These are phyloP conservation scores for Coelastrella sp. DNA, from an alignment of 139 green algal genomes.

Conservation along the genomic window DNA sequence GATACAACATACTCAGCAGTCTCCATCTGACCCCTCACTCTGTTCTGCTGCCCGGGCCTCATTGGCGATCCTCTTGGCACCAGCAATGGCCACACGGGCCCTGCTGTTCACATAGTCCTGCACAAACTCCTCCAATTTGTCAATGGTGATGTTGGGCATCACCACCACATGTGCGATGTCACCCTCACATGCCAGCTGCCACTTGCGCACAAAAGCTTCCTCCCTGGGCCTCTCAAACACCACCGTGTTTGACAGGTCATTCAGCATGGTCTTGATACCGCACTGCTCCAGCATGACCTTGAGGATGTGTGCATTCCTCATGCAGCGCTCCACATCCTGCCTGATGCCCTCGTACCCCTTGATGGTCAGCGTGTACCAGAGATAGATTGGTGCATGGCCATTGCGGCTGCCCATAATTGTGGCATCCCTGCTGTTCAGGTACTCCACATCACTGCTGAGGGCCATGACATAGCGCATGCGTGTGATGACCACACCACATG, in stretches of 20 bases:
- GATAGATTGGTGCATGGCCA: conserved; percentile 95
- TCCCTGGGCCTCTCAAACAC: conserved; percentile 94
- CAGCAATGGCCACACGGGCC: conserved; percentile 59
- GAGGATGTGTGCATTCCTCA: conserved; percentile 91
- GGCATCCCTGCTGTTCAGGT: conserved; percentile 94
- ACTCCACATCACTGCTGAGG: conserved; percentile 89
- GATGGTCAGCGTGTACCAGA: conserved; percentile 96
- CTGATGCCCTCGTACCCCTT: conserved; percentile 92
- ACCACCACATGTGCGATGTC: conserved; percentile 98
- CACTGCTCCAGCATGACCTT: conserved; percentile 80
- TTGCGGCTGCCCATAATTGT: conserved; percentile 98
- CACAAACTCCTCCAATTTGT: conserved; percentile 95
- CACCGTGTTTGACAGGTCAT: conserved; percentile 92
- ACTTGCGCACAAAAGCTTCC: conserved; percentile 93
- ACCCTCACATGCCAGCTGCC: conserved; percentile 95
- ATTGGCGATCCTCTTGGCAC: conserved; percentile 51
- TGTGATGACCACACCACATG: conserved; percentile 78
- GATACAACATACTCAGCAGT: neutral
- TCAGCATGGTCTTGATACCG: conserved; percentile 92
- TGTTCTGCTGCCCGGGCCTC: conserved; percentile 55
- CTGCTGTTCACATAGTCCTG: conserved; percentile 66
- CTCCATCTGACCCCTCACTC: conserved; percentile 26
- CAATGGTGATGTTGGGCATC: conserved; percentile 95
- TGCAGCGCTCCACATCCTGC: conserved; percentile 93
- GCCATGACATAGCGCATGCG: conserved; percentile 68